Base-by-base conservation (phyloP, 805 yeast genomes). In the Saccharomycopsis lassenensis region DNA sequence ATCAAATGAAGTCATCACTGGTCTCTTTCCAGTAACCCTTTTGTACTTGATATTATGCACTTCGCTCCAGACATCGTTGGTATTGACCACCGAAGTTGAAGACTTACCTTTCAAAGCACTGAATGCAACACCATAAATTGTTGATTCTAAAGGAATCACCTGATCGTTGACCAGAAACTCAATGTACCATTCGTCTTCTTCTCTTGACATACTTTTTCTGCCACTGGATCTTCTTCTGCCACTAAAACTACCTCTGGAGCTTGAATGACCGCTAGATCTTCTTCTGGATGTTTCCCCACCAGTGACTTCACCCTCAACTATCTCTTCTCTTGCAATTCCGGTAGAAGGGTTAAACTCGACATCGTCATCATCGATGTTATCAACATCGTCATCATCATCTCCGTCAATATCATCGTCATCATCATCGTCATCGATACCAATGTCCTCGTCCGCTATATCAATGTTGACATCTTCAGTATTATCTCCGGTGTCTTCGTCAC, bases 71-170 rank as follows among this genome's bases (percentile, higher is more conserved):
- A 84, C 59, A 33, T 51, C 60, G 5, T 54, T 51, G 0, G 74
- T 59, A 18, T 74, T 69, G 19, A 72, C 62, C 8, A 17, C n/a
- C 3, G 26, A 20, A 16, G 58, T 58, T 1, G 65, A 46, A 12
- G 56, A 47, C 5, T 49, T 37, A 21, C 43, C 34, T 49, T 69
- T 67, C 10, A 68, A 51, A 2, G 71, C 57, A 33, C 69, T 67
- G 51, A 74, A 75, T 4, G 80, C 60, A 0, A 85, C 87, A 1
- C 91, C 91, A 55, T 75, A 81, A 2, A 84, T 66, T 0, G 94
- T 83, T 0, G 82, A 72, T 35, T 71, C 82, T 25, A 62, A 61
- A 2, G 84, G 77, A 19, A 82, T 61, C 0, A 55, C 58, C 38
- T 72, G 74, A 3, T 69, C 83, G 43, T 74, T 62, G 8, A 77